Evolutionary conservation across 441 rosid species (phyloP), one percentile per base, ranked within the genome.

Genomic region (Populus hybrid): DNA sequence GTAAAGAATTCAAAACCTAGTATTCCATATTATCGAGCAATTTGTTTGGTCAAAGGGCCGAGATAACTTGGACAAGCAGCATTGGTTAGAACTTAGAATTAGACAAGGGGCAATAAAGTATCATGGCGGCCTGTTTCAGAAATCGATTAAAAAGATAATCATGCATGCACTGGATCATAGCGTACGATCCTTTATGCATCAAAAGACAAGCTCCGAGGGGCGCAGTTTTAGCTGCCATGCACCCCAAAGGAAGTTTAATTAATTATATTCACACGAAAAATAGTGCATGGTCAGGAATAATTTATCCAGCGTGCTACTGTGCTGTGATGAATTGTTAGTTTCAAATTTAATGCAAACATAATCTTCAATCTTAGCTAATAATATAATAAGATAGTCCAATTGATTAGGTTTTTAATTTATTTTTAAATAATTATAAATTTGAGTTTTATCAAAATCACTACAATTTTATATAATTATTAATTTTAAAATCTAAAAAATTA

Each of bases 161-260:
- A 30, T 30, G 57, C 57, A 46, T 46, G 57, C 57, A 5, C 57
- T 46, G 57, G 57, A 46, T 46, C 57, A 14, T 5, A 46, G 57
- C 57, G 57, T 7, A 35, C 8, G 38, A 35, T 35, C 6, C n/a
- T 54, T 18, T 7, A 14, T 12, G 20, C 57, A 26, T 23, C 20
- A 8, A 18, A 24, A 26, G 4, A 16, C 65, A 38, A 14, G 3
- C 74, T 18, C 11, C 16, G 61, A 46, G 38, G 0, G 82, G 76
- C 83, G 81, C 79, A 61, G 68, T 30, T 67, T 80, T 24, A 74
- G 85, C 85, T 75, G 83, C 77, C 16, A 46, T 18, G 57, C 78
- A 66, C 63, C 9, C 3, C 69, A 1, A 24, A 69, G 54, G 1
- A 10, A 5, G 24, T 67, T 66, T n/a, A 68, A 46, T 14, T 46